Percentiles rank a stretch among this genome's conserved stretches.
Conservation (phyloP, 2,329 filamentous ascomycete species). For the Escovopsis sp. region DNA sequence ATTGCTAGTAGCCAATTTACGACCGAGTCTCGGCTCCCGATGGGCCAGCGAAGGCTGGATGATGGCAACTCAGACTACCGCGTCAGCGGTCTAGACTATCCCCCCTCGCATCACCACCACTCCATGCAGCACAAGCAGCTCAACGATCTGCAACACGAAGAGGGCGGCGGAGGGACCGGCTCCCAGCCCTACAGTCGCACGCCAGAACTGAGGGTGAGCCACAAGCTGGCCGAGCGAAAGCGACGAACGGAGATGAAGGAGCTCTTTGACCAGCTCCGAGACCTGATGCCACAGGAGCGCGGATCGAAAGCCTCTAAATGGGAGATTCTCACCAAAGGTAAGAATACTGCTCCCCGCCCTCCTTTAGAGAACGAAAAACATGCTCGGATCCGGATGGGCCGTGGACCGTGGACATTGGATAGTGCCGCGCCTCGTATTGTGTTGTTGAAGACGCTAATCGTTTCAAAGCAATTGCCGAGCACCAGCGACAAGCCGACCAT, state of each 20-base stretch:
- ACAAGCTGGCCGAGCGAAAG: constrained; percentile 76
- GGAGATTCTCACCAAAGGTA: constrained; percentile 73
- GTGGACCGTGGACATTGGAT: too few relatives aligned
- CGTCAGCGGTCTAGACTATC: constrained; percentile 39
- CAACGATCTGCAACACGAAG: constrained; percentile 48
- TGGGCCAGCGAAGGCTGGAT: constrained; percentile 58
- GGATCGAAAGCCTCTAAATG: constrained; percentile 80
- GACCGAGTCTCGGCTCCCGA: constrained; percentile 55
- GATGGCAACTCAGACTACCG: constrained; percentile 40
- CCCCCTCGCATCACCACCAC: constrained; percentile 51
- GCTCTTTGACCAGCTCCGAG: constrained; percentile 66
- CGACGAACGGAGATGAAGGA: constrained; percentile 80
- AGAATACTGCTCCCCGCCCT: neutral
- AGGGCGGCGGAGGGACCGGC: constrained; percentile 33
- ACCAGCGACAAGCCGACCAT: constrained; percentile 38
- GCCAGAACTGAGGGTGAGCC: constrained; percentile 66
- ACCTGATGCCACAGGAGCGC: constrained; percentile 64
- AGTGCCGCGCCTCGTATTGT: too few relatives aligned
- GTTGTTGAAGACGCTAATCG: too few relatives aligned
- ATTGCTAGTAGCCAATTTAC: constrained; percentile 70
- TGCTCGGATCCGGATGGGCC: too few relatives aligned
- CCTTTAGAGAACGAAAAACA: constrained; percentile 4
- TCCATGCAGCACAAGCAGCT: constrained; percentile 61
- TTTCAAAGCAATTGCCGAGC: constrained; percentile 42
- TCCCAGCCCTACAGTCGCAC: constrained; percentile 70